These are phyloP conservation scores for Tolypocladium ovalisporum DNA, from an alignment of 2,329 filamentous ascomycete species.

Conservation along the genomic window DNA sequence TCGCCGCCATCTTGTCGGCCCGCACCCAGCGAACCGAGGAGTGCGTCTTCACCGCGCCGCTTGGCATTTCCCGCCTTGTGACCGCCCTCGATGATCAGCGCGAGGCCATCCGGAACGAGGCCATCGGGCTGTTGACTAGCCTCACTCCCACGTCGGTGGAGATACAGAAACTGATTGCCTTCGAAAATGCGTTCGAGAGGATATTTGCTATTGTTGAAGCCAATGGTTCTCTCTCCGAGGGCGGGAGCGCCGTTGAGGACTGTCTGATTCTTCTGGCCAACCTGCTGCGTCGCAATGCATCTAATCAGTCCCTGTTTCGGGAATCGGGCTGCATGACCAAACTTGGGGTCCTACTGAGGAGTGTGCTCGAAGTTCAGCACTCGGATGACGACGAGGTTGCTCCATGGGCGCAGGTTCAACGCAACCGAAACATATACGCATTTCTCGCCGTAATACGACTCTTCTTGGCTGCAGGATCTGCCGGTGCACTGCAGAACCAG, in stretches of 20 bases:
- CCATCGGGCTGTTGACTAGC: slow-evolving; percentile 74
- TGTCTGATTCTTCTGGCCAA: slow-evolving; percentile 87
- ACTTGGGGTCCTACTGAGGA: slow-evolving; percentile 57
- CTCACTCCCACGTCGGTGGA: slow-evolving; percentile 79
- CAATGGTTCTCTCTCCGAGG: slow-evolving; percentile 74
- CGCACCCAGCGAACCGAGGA: slow-evolving; percentile 89
- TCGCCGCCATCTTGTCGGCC: slow-evolving; percentile 75
- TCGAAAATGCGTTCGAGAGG: slow-evolving; percentile 85
- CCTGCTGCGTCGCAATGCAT: slow-evolving; percentile 72
- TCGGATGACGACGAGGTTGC: slow-evolving; percentile 53
- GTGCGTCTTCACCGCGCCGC: slow-evolving; percentile 78
- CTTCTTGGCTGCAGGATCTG: slow-evolving; percentile 72
- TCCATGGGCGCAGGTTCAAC: slow-evolving; percentile 65
- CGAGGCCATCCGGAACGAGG: slow-evolving; percentile 83
- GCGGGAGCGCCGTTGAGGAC: slow-evolving; percentile 82
- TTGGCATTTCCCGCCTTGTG: slow-evolving; percentile 81
- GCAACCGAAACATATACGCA: slow-evolving; percentile 86
- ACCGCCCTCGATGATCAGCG: slow-evolving; percentile 72
- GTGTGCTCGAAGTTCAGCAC: slow-evolving; percentile 41
- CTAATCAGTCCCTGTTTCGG: slow-evolving; percentile 88
- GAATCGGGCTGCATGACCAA: slow-evolving; percentile 76
- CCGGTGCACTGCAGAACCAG: slow-evolving; percentile 75
- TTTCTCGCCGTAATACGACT: slow-evolving; percentile 76
- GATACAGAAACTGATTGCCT: slow-evolving; percentile 89
- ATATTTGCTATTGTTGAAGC: slow-evolving; percentile 71